Conservation (phyloP, 345 rosid genomes). For the Populus simonii region DNA sequence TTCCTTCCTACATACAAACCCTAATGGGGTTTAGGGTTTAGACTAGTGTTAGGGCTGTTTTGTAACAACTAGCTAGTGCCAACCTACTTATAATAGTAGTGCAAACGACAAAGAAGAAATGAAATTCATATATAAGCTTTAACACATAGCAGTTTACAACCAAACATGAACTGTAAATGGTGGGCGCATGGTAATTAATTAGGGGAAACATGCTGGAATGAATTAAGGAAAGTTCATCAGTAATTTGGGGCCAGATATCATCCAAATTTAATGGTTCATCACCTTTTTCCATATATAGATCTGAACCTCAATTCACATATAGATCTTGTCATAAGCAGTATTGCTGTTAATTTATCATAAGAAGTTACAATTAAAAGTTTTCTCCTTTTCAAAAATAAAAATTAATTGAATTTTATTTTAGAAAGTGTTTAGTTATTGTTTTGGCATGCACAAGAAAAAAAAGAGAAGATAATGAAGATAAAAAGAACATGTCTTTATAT, state of each 20-base stretch:
- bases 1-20: conserved; percentile 17
- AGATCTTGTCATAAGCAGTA: background rate
- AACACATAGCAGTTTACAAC: background rate
- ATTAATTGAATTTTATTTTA: background rate
- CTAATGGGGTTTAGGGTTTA: conserved; percentile 26
- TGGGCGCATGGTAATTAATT: background rate
- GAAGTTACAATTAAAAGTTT: background rate
- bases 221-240: background rate
- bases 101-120: background rate
- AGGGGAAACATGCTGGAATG: background rate
- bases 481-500: no score
- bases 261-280: background rate
- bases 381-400: background rate
- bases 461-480: no score
- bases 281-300: background rate
- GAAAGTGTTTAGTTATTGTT: no score
- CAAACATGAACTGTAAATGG: background rate
- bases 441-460: no score
- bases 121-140: background rate
- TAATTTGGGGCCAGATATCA: background rate
- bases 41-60: conserved; percentile 29
- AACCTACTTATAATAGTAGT: background rate
- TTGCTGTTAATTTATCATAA: background rate
- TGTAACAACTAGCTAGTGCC: background rate
- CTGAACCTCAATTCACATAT: no score